These are phyloP conservation scores for Pleoardoris graminearum DNA, from an alignment of 2,329 filamentous ascomycete genomes.

Conservation along the genomic window DNA sequence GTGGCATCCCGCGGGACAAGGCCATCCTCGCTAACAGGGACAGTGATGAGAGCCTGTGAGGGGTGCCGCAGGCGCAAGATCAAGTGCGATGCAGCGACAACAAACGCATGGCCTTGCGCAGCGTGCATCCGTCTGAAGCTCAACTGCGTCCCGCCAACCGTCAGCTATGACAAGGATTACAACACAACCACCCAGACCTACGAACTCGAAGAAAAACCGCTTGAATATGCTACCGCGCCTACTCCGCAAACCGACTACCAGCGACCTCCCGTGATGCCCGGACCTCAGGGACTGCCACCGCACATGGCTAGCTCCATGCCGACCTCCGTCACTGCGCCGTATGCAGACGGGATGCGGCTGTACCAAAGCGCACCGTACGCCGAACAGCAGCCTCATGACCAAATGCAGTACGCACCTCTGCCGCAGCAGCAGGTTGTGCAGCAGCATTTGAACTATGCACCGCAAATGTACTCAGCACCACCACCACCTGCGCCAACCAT, in stretches of 20 bases:
- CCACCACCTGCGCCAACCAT: slow-evolving; percentile 29
- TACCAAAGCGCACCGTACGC: slow-evolving; percentile 44
- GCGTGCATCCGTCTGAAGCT: slow-evolving; percentile 91
- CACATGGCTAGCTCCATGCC: slow-evolving; percentile 36
- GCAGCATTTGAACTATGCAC: slow-evolving; percentile 41
- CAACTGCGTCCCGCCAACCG: slow-evolving; percentile 87
- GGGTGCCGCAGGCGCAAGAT: slow-evolving; percentile 95
- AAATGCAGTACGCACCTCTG: slow-evolving; percentile 44
- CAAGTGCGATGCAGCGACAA: slow-evolving; percentile 95
- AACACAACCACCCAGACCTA: slow-evolving; percentile 46
- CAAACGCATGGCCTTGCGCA: slow-evolving; percentile 96
- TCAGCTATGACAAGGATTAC: slow-evolving; percentile 69
- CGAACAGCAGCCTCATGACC: slow-evolving; percentile 38
- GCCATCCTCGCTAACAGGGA: slow-evolving; percentile 26
- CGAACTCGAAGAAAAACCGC: slow-evolving; percentile 45
- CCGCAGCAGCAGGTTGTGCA: slow-evolving; percentile 36
- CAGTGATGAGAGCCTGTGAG: slow-evolving; percentile 96
- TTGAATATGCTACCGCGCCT: slow-evolving; percentile 46
- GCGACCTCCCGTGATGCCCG: slow-evolving; percentile 34
- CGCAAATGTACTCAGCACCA: slow-evolving; percentile 39
- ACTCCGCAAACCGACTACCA: slow-evolving; percentile 48
- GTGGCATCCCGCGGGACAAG: not conserved
- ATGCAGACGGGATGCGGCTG: slow-evolving; percentile 34
- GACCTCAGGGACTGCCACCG: slow-evolving; percentile 29
- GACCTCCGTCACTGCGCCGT: slow-evolving; percentile 33